phyloP scores from a whole-genome alignment of 495 filamentous ascomycete genomes.

The Chlorociboria aeruginascens region DNA sequence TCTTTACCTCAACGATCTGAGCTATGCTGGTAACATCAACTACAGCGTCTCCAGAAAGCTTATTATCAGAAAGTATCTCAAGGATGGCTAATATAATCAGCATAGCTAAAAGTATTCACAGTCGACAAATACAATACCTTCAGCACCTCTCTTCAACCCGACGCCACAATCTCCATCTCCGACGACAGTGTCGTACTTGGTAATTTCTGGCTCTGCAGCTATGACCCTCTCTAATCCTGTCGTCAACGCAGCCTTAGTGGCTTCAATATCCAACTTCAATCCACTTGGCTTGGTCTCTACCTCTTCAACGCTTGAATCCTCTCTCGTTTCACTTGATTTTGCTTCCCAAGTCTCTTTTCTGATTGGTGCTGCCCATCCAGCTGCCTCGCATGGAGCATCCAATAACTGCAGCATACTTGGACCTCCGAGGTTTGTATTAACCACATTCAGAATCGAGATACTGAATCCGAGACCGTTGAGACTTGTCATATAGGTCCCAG shows the following conservation, averaged over 20 bases:
- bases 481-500: conserved; percentile 71
- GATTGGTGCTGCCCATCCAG: conserved; percentile 74
- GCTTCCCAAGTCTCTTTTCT: conserved; percentile 46
- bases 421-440: conserved; percentile 67
- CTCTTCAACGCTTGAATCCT: conserved; percentile 26
- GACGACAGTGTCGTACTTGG: conserved; percentile 80
- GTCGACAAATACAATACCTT: conserved; percentile 33
- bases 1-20: conserved; percentile 71
- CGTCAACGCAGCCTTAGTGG: conserved; percentile 47
- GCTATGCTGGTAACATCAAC: conserved; percentile 63
- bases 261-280: conserved; percentile 48
- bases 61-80: conserved; percentile 43
- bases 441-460: conserved; percentile 69
- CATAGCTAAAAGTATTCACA: neutral
- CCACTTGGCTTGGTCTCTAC: conserved; percentile 51
- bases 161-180: conserved; percentile 95
- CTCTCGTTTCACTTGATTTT: conserved; percentile 32
- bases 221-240: conserved; percentile 62
- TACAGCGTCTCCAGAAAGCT: conserved; percentile 55
- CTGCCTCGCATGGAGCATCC: conserved; percentile 73
- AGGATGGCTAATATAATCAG: conserved; percentile 44
- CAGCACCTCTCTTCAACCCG: conserved; percentile 79
- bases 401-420: conserved; percentile 78
- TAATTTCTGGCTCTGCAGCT: conserved; percentile 69
- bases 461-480: conserved; percentile 91